These are phyloP conservation scores for Annulohypoxylon maeteangense DNA, from an alignment of 495 filamentous ascomycete genomes.

Conservation along the genomic window DNA sequence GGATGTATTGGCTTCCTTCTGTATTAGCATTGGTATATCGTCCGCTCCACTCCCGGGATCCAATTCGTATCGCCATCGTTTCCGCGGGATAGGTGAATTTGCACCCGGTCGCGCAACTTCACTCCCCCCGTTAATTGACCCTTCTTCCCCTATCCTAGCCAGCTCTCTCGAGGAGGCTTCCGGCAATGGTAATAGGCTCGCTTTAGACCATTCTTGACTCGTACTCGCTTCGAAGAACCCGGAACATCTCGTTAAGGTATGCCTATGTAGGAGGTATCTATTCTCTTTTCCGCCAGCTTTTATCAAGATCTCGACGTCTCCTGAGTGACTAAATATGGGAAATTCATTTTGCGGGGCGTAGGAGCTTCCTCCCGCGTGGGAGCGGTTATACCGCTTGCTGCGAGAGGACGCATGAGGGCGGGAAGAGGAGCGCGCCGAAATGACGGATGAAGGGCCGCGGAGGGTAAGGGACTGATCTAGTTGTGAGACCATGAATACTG, in stretches of 20 bases:
- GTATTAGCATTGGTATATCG: slow-evolving; percentile 88
- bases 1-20: slow-evolving; percentile 66
- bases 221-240: slow-evolving; percentile 94
- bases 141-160: slow-evolving; percentile 68
- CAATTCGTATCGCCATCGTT: slow-evolving; percentile 86
- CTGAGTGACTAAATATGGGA: slow-evolving; percentile 86
- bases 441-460: slow-evolving; percentile 69
- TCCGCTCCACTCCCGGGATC: slow-evolving; percentile 78
- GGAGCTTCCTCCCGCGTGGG: slow-evolving; percentile 78
- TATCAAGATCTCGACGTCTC: slow-evolving; percentile 90
- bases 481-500: slow-evolving; percentile 75
- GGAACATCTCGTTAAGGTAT: slow-evolving; percentile 87
- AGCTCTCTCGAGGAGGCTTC: slow-evolving; percentile 50
- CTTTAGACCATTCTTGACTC: slow-evolving; percentile 83
- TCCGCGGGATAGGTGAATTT: slow-evolving; percentile 57
- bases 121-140: slow-evolving; percentile 46
- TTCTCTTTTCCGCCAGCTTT: slow-evolving; percentile 74
- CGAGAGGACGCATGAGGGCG: slow-evolving; percentile 55
- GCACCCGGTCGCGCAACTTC: slow-evolving; percentile 36
- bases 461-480: slow-evolving; percentile 70
- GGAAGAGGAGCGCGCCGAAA: slow-evolving; percentile 58
- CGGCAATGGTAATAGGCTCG: slow-evolving; percentile 46
- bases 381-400: slow-evolving; percentile 78
- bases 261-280: slow-evolving; percentile 83
- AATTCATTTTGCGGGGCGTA: slow-evolving; percentile 87